Conservation (phyloP, 768 basidiomycete genomes). For the Serendipita indica region DNA sequence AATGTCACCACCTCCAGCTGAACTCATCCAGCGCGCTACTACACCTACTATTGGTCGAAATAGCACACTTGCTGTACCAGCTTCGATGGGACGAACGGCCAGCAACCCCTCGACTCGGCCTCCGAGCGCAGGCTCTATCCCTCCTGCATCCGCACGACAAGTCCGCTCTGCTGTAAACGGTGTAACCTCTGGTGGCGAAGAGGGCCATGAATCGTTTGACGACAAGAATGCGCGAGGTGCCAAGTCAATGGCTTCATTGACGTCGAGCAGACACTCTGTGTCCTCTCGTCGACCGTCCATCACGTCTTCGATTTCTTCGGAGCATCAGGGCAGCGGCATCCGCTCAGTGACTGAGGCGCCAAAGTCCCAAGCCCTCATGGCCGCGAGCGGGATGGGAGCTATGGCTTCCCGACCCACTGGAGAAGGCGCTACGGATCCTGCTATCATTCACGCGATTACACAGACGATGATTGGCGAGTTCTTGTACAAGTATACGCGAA, state of each 20-base stretch:
- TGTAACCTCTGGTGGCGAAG: neutral
- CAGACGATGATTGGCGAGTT: constrained; percentile 99
- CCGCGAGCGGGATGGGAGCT: neutral
- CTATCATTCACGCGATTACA: constrained; percentile 89
- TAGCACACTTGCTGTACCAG: neutral
- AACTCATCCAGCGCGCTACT: constrained; percentile 83
- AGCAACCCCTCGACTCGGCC: neutral
- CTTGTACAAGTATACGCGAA: constrained; percentile 91
- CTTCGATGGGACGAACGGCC: neutral
- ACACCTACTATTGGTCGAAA: constrained; percentile 60
- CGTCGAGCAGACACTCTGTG: neutral
- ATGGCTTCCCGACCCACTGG: constrained; percentile 4
- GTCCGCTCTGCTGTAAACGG: neutral
- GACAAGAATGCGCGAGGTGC: neutral
- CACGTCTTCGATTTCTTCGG: constrained; percentile 37
- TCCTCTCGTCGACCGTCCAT: constrained; percentile 68
- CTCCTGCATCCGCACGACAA: neutral
- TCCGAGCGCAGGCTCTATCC: neutral
- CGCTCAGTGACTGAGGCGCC: constrained; percentile 15
- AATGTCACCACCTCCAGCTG: constrained; percentile 81
- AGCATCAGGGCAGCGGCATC: constrained; percentile 14
- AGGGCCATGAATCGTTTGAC: constrained; percentile 3
- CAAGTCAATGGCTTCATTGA: neutral
- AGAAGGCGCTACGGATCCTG: constrained; percentile 62
- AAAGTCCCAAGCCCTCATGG: neutral